Percentiles rank a stretch among this genome's conserved stretches.
Conservation (phyloP, 257 asterid genomes). For the Vinca minor region DNA sequence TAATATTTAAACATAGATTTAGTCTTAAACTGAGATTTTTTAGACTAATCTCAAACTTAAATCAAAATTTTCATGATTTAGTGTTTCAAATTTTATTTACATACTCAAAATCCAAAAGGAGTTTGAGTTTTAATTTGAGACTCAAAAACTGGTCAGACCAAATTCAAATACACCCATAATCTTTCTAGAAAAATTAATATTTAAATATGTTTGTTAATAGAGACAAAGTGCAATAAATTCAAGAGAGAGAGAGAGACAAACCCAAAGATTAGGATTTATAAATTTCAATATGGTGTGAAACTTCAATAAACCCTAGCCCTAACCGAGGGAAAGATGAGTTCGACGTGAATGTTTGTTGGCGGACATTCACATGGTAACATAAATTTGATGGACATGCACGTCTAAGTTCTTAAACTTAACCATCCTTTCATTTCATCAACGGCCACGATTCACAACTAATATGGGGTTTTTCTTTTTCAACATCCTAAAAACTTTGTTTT, state of each 20-base stretch:
- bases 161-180: too few relatives aligned
- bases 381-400: constrained; percentile 8
- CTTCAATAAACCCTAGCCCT: constrained; percentile 44
- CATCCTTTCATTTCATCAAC: constrained; percentile 1
- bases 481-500: too few relatives aligned
- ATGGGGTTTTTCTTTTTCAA: neutral
- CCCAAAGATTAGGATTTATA: constrained; percentile 58
- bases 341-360: constrained; percentile 95
- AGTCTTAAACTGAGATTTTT: too few relatives aligned
- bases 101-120: too few relatives aligned
- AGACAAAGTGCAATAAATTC: constrained; percentile 51
- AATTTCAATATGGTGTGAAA: constrained; percentile 36
- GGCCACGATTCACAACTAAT: neutral
- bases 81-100: too few relatives aligned
- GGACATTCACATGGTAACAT: constrained; percentile 58
- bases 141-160: too few relatives aligned
- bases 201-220: constrained; percentile 17
- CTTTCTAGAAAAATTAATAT: constrained; percentile 7
- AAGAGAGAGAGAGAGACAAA: constrained; percentile 38
- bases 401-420: neutral
- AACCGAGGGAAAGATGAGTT: constrained; percentile 47
- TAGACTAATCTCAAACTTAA: too few relatives aligned
- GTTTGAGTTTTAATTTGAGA: too few relatives aligned
- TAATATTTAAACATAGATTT: too few relatives aligned
- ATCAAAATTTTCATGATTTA: too few relatives aligned